phyloP scores from a whole-genome alignment of 2,329 filamentous ascomycete species.

The Penicillium sp. region DNA sequence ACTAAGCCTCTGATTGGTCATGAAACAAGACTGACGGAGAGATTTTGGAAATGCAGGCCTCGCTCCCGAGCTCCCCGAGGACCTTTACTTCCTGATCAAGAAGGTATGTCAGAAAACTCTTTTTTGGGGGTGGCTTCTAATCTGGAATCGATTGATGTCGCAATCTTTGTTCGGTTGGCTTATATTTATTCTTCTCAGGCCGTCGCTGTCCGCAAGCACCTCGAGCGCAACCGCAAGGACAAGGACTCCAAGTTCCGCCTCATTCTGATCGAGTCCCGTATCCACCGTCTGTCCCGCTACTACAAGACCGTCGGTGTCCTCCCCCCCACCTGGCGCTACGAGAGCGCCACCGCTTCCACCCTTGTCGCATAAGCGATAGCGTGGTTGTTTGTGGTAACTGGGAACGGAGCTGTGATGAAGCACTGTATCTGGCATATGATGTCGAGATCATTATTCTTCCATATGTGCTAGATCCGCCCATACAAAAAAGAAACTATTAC shows the following conservation, averaged over 20 bases:
- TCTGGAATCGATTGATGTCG: not conserved
- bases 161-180: not conserved
- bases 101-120: conserved; percentile 59
- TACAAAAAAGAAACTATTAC: conserved; percentile 21
- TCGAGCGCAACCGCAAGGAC: conserved; percentile 99
- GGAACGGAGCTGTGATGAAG: conserved; percentile 9
- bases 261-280: conserved; percentile 99
- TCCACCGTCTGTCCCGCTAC: conserved; percentile 98
- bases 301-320: conserved; percentile 90
- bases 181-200: conserved; percentile 51
- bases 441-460: conserved; percentile 4
- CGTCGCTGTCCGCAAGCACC: conserved; percentile 98
- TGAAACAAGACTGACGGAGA: conserved; percentile 74
- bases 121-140: not conserved
- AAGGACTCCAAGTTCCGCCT: conserved; percentile 99
- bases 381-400: conserved; percentile 20
- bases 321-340: conserved; percentile 97
- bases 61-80: conserved; percentile 96
- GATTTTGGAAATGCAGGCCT: conserved; percentile 77
- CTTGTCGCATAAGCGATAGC: conserved; percentile 69
- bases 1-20: conserved; percentile 79
- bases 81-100: conserved; percentile 99
- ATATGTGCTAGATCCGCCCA: conserved; percentile 17
- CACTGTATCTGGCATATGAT: not conserved
- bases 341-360: conserved; percentile 92